Percentiles rank a stretch among this genome's conserved stretches.
Conservation (phyloP, 1,284 basidiomycete genomes). For the Puccinia brachypodii region DNA sequence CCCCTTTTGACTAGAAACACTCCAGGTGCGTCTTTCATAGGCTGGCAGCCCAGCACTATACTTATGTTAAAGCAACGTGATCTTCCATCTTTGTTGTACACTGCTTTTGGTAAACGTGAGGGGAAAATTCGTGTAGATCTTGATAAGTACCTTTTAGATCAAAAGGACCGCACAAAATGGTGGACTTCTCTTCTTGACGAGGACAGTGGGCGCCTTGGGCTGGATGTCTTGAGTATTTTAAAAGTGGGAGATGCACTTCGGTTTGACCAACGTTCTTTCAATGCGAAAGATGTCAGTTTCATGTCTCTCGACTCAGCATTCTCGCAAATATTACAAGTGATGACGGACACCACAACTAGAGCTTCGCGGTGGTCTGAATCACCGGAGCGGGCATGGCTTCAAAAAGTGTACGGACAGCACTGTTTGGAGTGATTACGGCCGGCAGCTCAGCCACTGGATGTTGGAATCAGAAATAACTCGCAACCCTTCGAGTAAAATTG, state of each 20-base stretch:
- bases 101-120: background rate
- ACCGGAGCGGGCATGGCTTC: background rate
- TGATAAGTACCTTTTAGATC: background rate
- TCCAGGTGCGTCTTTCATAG: background rate
- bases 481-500: background rate
- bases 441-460: background rate
- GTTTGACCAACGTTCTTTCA: background rate
- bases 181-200: background rate
- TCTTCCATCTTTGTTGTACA: background rate
- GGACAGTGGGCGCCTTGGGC: background rate
- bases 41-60: background rate
- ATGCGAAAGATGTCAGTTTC: background rate
- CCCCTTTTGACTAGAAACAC: background rate
- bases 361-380: background rate
- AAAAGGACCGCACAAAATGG: background rate
- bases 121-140: background rate
- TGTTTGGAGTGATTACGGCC: background rate
- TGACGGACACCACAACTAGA: background rate
- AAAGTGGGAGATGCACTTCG: slow-evolving; percentile 4
- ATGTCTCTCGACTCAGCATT: background rate
- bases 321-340: background rate
- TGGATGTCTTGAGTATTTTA: background rate
- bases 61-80: background rate
- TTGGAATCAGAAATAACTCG: background rate
- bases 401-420: background rate